Base-by-base conservation (phyloP, 768 basidiomycete species). In the Cubamyces lactineus region DNA sequence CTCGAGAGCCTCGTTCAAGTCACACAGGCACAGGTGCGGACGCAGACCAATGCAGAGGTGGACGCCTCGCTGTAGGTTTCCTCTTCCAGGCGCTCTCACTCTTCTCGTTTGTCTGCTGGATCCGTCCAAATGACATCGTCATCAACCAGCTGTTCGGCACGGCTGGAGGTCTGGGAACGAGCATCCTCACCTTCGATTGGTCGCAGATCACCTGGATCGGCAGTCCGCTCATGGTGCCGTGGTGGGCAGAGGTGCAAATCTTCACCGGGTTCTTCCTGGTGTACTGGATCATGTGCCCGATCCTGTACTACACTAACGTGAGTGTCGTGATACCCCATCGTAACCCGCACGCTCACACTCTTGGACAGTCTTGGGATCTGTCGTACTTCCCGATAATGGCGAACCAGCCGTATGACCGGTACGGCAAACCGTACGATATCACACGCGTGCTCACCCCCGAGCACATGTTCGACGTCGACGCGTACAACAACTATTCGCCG, bases 201-300 rank as follows among this genome's bases (percentile, higher is more conserved):
- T 82, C 76, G 7, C 82, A 89, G 69, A 85, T 92, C 50, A 66
- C 82, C n/a, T 91, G 84, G 82, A 82, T 88, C 53, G 86, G 84
- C 2, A 86, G 84, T 41, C 91, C 91, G 13, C 75, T 92, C 50
- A 85, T 87, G 77, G 82, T 88, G 43, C 97, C 96, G 2, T 99
- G 96, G 97, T 98, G 96, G 96, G 97, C 96, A 1, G 85, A 93
- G 73, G 91, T 89, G 26, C 95, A 98, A 73, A 83, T 95, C 63
- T 92, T 94, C 71, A 67, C 80, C 38, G 94, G 93, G 5, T 97
- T 98, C 74, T 85, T 94, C 39, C 49, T 96, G 28, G 92, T 95
- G 76, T 97, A 89, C 76, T 99, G 96, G 96, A 87, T 98, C 67
- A 68, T 95, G 57, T 85, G 87, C 0, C 97, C 97, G 0, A 81